Base-by-base conservation (phyloP, 176 grass and related monocot species). In the Triticum urartu region DNA sequence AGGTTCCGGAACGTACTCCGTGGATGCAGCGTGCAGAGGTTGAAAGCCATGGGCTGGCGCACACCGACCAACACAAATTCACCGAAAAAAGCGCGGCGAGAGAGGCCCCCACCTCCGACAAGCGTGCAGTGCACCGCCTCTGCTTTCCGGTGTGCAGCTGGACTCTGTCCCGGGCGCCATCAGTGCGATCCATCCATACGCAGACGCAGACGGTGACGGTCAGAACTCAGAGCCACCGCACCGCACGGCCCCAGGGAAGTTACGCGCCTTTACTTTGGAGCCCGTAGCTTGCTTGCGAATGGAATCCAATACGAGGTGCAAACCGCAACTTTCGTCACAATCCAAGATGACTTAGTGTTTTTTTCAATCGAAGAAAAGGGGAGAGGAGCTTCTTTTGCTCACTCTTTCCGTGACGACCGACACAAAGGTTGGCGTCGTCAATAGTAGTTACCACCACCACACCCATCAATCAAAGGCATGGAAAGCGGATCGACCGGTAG, bases 111-210 rank as follows among this genome's bases (percentile, higher is more conserved):
- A 69, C 77, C 7, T 0, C 18, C 66, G 76, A 80, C 76, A 86
- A 63, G 74, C 64, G 38, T 35, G 42, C 69, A 68, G 24, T 9
- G 24, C 43, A 36, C 64, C 39, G 36, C 26, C 28, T 52, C 25
- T 0, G 18, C 72, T 75, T 85, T 40, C 3, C 62, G 80, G 24
- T 58, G 62, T 20, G 56, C 20, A 58, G 26, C 85, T 26, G 39
- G 30, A 40, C 74, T 20, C 17, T 28, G 63, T 74, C 84, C 28
- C 21, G 12, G 36, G 61, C 50, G 71, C 52, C 39, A 83, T 72
- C 54, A 82, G n/a, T 66, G 89, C 84, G 73, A 79, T 87, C 67
- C 56, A 72, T 38, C 75, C 61, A n/a, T 15, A 25, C 17, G 69
- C 85, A 33, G 84, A 25, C 25, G 1, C 11, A 3, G 42, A 43